phyloP scores from a whole-genome alignment of 306 rosid genomes.

The Fragaria vesca region DNA sequence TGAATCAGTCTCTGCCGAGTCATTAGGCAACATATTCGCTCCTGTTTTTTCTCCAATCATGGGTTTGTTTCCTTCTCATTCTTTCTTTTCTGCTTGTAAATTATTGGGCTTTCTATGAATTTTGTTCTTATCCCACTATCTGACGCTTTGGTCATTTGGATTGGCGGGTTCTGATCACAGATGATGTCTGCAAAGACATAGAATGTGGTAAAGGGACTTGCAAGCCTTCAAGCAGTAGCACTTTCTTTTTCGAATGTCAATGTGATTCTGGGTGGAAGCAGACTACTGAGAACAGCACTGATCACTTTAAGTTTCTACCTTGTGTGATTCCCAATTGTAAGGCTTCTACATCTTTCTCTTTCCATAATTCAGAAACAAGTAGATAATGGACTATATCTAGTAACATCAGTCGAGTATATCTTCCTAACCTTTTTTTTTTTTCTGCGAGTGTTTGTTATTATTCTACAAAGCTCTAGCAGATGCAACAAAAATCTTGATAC shows the following conservation, averaged over 20 bases:
- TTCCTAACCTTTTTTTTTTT: neutral
- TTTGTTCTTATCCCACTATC: neutral
- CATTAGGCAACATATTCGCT: constrained; percentile 41
- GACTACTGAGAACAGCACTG: constrained; percentile 23
- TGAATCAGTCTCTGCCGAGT: constrained; percentile 38
- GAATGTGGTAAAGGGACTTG: constrained; percentile 85
- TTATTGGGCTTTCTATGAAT: constrained; percentile 19
- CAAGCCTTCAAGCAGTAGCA: constrained; percentile 52
- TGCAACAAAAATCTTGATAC: neutral
- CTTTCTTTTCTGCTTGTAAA: constrained; percentile 6
- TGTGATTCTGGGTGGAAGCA: constrained; percentile 82
- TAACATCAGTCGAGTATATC: neutral
- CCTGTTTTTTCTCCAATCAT: constrained; percentile 60
- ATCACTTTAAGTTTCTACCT: constrained; percentile 61
- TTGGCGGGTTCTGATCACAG: constrained; percentile 36
- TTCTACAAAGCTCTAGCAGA: neutral
- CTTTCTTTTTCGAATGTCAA: constrained; percentile 60
- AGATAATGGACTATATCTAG: neutral
- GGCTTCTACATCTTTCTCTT: constrained; percentile 17
- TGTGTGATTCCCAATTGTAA: constrained; percentile 84
- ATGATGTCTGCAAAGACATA: constrained; percentile 59
- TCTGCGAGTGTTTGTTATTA: constrained; percentile 4
- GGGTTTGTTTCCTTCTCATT: constrained; percentile 39
- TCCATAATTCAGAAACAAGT: neutral
- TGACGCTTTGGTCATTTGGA: neutral